phyloP scores from a whole-genome alignment of 2,329 filamentous ascomycete species.

The Xylariaceae sp. region DNA sequence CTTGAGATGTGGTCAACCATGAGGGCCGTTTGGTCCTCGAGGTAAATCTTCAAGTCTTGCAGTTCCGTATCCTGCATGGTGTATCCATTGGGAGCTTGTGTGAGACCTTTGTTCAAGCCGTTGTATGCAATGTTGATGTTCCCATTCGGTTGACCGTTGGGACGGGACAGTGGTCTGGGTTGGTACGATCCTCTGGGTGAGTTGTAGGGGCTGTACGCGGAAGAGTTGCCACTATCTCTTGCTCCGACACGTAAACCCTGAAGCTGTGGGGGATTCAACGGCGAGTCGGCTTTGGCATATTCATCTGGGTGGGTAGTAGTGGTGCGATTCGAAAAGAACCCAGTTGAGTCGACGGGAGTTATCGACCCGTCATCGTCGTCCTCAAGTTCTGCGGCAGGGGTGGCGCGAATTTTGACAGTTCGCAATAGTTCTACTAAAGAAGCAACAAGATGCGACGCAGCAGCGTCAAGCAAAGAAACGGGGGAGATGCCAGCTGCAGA shows the following conservation, averaged over 20 bases:
- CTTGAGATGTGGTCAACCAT: slow-evolving; percentile 78
- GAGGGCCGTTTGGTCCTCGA: slow-evolving; percentile 77
- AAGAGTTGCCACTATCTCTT: slow-evolving; percentile 63
- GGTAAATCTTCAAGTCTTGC: slow-evolving; percentile 63
- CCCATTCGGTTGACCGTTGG: slow-evolving; percentile 36
- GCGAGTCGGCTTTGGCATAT: slow-evolving; percentile 33
- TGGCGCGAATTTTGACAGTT: slow-evolving; percentile 76
- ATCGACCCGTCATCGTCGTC: slow-evolving; percentile 67
- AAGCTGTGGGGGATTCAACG: slow-evolving; percentile 51
- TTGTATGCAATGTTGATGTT: slow-evolving; percentile 28
- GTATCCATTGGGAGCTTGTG: slow-evolving; percentile 38
- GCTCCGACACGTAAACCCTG: slow-evolving; percentile 50
- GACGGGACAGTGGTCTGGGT: slow-evolving; percentile 30
- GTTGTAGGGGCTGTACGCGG: slow-evolving; percentile 69
- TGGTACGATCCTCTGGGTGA: slow-evolving; percentile 59
- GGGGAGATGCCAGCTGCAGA: slow-evolving; percentile 79
- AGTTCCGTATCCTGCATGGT: slow-evolving; percentile 36
- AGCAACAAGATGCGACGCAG: slow-evolving; percentile 82
- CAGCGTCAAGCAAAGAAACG: slow-evolving; percentile 89
- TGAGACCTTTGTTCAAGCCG: slow-evolving; percentile 32
- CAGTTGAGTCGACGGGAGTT: slow-evolving; percentile 62
- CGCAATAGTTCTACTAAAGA: slow-evolving; percentile 83
- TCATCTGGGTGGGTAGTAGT: slow-evolving; percentile 34
- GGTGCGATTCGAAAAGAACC: slow-evolving; percentile 62
- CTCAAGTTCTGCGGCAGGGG: slow-evolving; percentile 71